Conservation (phyloP, 345 rosid species). For the Ceriops tagal region DNA sequence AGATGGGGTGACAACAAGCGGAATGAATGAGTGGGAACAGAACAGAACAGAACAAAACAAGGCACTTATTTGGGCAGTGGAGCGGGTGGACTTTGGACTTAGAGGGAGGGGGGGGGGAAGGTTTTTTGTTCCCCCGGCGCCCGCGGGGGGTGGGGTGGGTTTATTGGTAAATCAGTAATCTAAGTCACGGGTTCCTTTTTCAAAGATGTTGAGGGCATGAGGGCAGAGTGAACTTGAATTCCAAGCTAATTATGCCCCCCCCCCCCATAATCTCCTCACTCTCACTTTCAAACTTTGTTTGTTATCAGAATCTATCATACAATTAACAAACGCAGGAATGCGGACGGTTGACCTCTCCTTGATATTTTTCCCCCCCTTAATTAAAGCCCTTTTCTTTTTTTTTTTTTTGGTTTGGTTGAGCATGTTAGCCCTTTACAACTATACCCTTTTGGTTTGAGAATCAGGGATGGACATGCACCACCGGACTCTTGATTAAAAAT, state of each 20-base stretch:
- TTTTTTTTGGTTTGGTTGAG: no score
- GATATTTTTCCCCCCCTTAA: not conserved
- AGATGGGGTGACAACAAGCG: no score
- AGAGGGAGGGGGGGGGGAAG: no score
- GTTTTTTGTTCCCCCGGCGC: no score
- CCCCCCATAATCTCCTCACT: not conserved
- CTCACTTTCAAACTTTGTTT: constrained; percentile 6
- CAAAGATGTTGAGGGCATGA: no score
- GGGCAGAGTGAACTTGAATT: not conserved
- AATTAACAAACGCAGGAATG: constrained; percentile 1
- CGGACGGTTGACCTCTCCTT: constrained; percentile 1
- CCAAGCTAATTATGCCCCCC: constrained; percentile 6
- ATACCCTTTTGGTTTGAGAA: not conserved
- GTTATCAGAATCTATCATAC: constrained; percentile 5
- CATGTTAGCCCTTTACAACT: not conserved
- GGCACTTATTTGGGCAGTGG: not conserved
- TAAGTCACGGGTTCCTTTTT: no score
- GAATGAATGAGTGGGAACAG: not conserved
- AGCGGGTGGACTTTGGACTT: not conserved
- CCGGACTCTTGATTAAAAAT: no score
- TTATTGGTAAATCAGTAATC: not conserved
- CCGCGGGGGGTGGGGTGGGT: not conserved
- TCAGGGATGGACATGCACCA: no score
- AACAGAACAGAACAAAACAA: no score
- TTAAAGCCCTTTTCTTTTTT: no score